Evolutionary conservation across 2,329 filamentous ascomycete genomes (phyloP).

Genomic region (Tolypocladium tundrense): DNA sequence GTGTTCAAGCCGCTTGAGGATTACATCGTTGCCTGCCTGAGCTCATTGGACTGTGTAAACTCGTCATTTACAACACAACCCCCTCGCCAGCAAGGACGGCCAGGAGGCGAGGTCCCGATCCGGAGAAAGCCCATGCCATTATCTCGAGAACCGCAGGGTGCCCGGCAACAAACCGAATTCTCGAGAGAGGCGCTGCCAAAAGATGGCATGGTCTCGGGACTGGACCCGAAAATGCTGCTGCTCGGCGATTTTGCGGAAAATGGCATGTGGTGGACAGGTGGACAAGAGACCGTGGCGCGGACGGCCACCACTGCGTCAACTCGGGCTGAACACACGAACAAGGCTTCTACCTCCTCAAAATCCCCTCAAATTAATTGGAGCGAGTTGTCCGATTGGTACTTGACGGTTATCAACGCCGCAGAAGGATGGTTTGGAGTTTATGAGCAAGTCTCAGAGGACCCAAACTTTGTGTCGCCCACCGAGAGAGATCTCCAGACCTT

Average conservation of each 20-base stretch:
- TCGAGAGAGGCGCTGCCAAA: slow-evolving; percentile 7
- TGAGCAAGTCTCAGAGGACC: slow-evolving; percentile 31
- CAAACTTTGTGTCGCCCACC: slow-evolving; percentile 18
- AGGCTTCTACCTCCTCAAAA: slow-evolving; percentile 12
- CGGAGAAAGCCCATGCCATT: slow-evolving; percentile 15
- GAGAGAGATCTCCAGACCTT: slow-evolving; percentile 30
- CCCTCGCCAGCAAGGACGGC: slow-evolving; percentile 21
- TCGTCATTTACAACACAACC: slow-evolving; percentile 53
- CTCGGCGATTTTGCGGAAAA: slow-evolving; percentile 72
- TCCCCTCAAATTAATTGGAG: slow-evolving; percentile 68
- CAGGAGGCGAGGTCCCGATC: slow-evolving; percentile 12
- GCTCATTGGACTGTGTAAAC: slow-evolving; percentile 63
- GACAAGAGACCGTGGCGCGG: slow-evolving; percentile 26
- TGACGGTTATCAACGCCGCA: slow-evolving; percentile 56
- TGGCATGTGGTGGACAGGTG: slow-evolving; percentile 71
- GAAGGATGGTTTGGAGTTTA: slow-evolving; percentile 54
- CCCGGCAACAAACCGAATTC: slow-evolving; percentile 16
- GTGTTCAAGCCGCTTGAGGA: slow-evolving; percentile 72
- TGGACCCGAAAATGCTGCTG: slow-evolving; percentile 66
- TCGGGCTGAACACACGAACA: not conserved
- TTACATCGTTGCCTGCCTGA: slow-evolving; percentile 61
- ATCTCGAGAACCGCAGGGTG: slow-evolving; percentile 7
- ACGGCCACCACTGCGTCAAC: not conserved
- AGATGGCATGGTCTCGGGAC: slow-evolving; percentile 28
- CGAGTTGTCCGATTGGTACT: slow-evolving; percentile 64